Percentiles rank a stretch among this genome's conserved stretches.
Conservation (phyloP, 169 alveolate genomes). For the Babesia bigemina region DNA sequence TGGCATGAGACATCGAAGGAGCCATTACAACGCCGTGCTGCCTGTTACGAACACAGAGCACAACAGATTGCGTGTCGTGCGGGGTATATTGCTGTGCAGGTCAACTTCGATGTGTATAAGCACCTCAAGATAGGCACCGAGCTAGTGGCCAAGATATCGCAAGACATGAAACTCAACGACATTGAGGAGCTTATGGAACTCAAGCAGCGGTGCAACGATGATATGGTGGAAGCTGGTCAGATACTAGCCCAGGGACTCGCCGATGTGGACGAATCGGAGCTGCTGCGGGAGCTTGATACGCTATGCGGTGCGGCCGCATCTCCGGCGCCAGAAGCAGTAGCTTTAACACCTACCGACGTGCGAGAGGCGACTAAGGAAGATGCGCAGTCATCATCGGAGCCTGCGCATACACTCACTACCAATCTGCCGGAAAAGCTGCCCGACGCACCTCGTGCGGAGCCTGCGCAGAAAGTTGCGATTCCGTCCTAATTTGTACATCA, state of each 20-base stretch:
- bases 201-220: slow-evolving; percentile 22
- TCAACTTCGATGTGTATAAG: slow-evolving; percentile 33
- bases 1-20: too few species aligned
- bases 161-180: slow-evolving; percentile 29
- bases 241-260: background rate
- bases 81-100: slow-evolving; percentile 9
- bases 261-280: slow-evolving; percentile 18
- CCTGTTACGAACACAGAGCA: too few species aligned
- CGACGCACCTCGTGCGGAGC: background rate
- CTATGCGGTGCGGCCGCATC: slow-evolving; percentile 5
- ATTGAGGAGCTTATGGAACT: slow-evolving; percentile 25
- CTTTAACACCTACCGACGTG: background rate
- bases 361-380: background rate
- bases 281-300: slow-evolving; percentile 52
- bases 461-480: background rate
- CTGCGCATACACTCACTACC: background rate
- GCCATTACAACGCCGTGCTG: too few species aligned
- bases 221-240: slow-evolving; percentile 14
- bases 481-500: background rate
- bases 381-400: background rate
- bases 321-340: background rate
- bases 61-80: too few species aligned
- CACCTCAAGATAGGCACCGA: slow-evolving; percentile 49
- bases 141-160: slow-evolving; percentile 19
- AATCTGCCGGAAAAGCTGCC: background rate